These are phyloP conservation scores for Ophiosphaerella herpotricha DNA, from an alignment of 2,329 filamentous ascomycete genomes.

Conservation along the genomic window DNA sequence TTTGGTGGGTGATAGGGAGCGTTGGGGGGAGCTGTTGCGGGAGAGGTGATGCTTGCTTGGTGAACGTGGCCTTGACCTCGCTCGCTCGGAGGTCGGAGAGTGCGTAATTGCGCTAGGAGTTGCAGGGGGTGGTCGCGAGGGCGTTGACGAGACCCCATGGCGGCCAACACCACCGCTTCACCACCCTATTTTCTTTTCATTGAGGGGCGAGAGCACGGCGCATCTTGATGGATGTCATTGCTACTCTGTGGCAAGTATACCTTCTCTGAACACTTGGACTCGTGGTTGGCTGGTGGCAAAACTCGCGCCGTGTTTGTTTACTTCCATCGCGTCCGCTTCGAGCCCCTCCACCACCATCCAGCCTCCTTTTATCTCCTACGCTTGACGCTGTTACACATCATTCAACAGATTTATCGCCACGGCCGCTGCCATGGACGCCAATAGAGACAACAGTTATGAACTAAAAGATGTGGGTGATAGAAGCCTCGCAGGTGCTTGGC, in stretches of 20 bases:
- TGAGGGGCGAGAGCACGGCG: background rate
- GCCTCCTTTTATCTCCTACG: slow-evolving; percentile 12
- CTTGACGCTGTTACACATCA: slow-evolving; percentile 19
- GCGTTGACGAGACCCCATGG: background rate
- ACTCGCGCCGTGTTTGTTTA: slow-evolving; percentile 38
- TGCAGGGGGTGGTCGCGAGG: slow-evolving; percentile 17
- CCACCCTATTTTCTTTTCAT: background rate
- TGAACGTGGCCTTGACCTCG: slow-evolving; percentile 40
- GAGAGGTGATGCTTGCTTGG: slow-evolving; percentile 28
- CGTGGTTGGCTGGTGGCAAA: slow-evolving; percentile 9
- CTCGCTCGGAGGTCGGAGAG: slow-evolving; percentile 17
- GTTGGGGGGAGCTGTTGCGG: slow-evolving; percentile 16
- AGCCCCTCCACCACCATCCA: slow-evolving; percentile 22
- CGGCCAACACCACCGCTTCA: background rate
- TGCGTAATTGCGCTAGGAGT: slow-evolving; percentile 36
- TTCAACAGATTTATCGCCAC: slow-evolving; percentile 30
- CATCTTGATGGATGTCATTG: background rate
- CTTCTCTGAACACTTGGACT: background rate
- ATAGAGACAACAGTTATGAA: slow-evolving; percentile 34
- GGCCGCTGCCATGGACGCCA: slow-evolving; percentile 30
- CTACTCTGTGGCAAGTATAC: background rate
- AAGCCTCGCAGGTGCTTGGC: background rate
- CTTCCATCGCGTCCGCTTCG: slow-evolving; percentile 32
- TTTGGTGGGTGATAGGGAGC: slow-evolving; percentile 24
- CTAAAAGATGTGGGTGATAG: slow-evolving; percentile 41